These are phyloP conservation scores for Macrophomina pseudophaseolina DNA, from an alignment of 2,329 filamentous ascomycete species.

Conservation along the genomic window DNA sequence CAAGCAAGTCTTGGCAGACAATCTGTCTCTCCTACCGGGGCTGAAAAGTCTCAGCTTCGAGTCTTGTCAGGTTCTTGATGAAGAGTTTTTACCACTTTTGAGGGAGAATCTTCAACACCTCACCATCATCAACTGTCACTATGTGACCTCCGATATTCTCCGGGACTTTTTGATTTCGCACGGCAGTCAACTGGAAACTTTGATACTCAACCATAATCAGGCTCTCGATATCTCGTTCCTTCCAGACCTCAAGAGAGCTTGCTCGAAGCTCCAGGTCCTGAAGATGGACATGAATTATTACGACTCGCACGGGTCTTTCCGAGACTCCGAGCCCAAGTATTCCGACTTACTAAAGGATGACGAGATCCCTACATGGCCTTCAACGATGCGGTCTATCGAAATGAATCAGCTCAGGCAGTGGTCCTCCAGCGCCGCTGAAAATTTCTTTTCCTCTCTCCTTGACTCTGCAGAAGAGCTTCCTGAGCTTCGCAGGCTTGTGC, in stretches of 20 bases:
- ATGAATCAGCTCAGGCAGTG: constrained; percentile 79
- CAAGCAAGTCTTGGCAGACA: constrained; percentile 53
- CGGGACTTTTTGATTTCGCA: constrained; percentile 68
- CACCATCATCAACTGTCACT: constrained; percentile 79
- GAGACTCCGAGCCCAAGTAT: constrained; percentile 77
- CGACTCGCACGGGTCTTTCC: constrained; percentile 68
- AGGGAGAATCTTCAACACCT: constrained; percentile 70
- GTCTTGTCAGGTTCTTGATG: constrained; percentile 73
- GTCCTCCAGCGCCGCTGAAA: constrained; percentile 70
- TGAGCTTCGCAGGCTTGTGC: constrained; percentile 69
- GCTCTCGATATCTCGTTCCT: constrained; percentile 78
- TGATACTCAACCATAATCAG: constrained; percentile 79
- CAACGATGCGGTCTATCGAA: constrained; percentile 71
- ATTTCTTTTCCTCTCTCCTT: constrained; percentile 79
- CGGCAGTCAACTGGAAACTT: constrained; percentile 68
- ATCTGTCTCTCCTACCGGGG: constrained; percentile 63
- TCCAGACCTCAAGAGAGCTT: constrained; percentile 66
- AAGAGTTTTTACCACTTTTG: constrained; percentile 69
- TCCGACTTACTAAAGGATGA: constrained; percentile 65
- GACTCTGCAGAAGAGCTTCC: constrained; percentile 70
- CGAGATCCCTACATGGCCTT: constrained; percentile 80
- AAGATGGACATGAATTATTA: constrained; percentile 81
- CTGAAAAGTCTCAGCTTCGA: constrained; percentile 74
- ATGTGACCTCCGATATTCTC: constrained; percentile 71
- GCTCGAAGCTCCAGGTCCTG: constrained; percentile 72